These are phyloP conservation scores for Leccinellum rugosiceps DNA, from an alignment of 768 basidiomycete species.

Conservation along the genomic window DNA sequence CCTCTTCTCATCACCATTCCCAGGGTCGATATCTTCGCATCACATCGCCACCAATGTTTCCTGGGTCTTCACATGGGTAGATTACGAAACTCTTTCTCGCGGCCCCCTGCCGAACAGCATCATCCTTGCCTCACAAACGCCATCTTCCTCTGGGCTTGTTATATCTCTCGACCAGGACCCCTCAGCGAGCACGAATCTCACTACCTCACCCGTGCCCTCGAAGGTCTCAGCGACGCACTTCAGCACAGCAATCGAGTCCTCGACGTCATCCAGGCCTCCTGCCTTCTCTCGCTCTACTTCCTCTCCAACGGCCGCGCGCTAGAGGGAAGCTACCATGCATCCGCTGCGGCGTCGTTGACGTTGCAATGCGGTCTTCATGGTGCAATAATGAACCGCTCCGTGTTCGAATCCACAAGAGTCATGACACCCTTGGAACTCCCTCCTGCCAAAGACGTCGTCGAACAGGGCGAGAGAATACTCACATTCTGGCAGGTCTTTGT, in stretches of 20 bases:
- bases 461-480: constrained; percentile 68
- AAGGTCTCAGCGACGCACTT: constrained; percentile 61
- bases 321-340: constrained; percentile 78
- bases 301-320: constrained; percentile 69
- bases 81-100: constrained; percentile 57
- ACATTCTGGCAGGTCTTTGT: constrained; percentile 85
- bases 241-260: constrained; percentile 51
- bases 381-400: constrained; percentile 32
- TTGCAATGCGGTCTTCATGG: constrained; percentile 71
- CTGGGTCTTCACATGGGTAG: constrained; percentile 66
- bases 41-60: constrained; percentile 73
- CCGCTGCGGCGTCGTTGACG: constrained; percentile 68
- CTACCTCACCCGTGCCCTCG: constrained; percentile 63
- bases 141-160: constrained; percentile 82
- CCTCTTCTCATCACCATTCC: constrained; percentile 9
- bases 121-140: constrained; percentile 78
- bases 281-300: constrained; percentile 73
- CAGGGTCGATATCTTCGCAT: constrained; percentile 73
- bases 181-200: constrained; percentile 70
- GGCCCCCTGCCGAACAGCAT: constrained; percentile 55
- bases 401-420: constrained; percentile 35
- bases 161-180: constrained; percentile 68
- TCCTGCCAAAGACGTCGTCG: constrained; percentile 54
- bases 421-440: constrained; percentile 45
- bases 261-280: constrained; percentile 76